A percentile compares a stretch with the other conserved stretches of the same genome.
phyloP scores from a whole-genome alignment of 345 rosid species.

The Syzygium oleosum region DNA sequence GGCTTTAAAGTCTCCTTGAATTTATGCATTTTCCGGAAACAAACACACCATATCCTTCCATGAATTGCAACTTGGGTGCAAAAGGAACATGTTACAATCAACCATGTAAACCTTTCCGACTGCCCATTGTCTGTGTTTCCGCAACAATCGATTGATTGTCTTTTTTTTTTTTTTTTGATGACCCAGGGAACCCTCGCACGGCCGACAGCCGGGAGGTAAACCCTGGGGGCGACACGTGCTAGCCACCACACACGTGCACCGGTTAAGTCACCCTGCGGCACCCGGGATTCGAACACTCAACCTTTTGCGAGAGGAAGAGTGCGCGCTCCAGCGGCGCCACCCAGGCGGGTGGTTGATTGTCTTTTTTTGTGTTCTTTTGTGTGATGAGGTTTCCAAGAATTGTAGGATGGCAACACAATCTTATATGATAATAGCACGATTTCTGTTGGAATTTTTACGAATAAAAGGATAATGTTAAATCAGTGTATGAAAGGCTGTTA shows the following conservation, averaged over 20 bases:
- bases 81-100: not conserved
- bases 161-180: no score
- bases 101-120: not conserved
- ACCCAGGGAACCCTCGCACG: no score
- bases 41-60: not conserved
- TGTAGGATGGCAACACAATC: not conserved
- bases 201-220: no score
- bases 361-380: no score
- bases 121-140: not conserved
- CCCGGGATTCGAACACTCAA: no score
- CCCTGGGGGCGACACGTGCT: no score
- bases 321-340: no score
- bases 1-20: not conserved
- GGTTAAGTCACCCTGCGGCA: no score
- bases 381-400: not conserved
- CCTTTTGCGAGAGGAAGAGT: no score
- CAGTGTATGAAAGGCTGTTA: not conserved
- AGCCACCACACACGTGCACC: no score
- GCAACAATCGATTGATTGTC: not conserved
- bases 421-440: not conserved
- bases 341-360: no score
- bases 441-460: not conserved
- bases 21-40: not conserved
- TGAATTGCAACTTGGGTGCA: not conserved
- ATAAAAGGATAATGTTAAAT: not conserved